These are phyloP conservation scores for Articulospora tetracladia DNA, from an alignment of 495 filamentous ascomycete species.

Conservation along the genomic window DNA sequence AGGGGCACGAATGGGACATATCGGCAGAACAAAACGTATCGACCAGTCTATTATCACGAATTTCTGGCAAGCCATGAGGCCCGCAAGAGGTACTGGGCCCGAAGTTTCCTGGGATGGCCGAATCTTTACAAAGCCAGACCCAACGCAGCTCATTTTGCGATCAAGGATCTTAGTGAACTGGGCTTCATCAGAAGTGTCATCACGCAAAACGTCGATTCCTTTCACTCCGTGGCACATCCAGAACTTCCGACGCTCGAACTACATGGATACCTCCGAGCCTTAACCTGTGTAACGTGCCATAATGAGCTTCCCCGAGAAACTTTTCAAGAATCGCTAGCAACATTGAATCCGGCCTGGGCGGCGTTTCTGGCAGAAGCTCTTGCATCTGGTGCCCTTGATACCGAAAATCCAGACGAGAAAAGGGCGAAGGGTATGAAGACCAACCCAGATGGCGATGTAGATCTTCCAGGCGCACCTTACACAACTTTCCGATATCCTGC, in stretches of 20 bases:
- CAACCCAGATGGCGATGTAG: constrained; percentile 94
- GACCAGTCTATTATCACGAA: constrained; percentile 90
- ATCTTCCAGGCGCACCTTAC: constrained; percentile 84
- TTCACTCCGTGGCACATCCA: constrained; percentile 78
- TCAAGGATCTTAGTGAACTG: constrained; percentile 63
- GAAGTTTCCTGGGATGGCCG: constrained; percentile 91
- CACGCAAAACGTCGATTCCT: constrained; percentile 96
- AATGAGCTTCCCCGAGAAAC: constrained; percentile 59
- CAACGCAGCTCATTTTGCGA: constrained; percentile 75
- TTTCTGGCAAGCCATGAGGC: constrained; percentile 80
- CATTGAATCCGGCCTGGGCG: constrained; percentile 84
- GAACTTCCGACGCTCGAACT: constrained; percentile 73
- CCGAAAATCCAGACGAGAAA: constrained; percentile 70
- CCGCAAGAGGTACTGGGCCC: constrained; percentile 92
- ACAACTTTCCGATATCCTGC: constrained; percentile 87
- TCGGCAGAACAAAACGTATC: constrained; percentile 80
- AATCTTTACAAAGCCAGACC: constrained; percentile 72
- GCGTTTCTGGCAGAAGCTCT: constrained; percentile 68
- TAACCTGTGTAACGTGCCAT: constrained; percentile 77
- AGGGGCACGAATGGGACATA: constrained; percentile 89
- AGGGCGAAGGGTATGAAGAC: constrained; percentile 66
- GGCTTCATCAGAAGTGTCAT: constrained; percentile 74
- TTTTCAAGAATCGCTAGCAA: constrained; percentile 74
- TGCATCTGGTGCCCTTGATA: constrained; percentile 67
- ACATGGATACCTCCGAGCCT: constrained; percentile 81